Base-by-base conservation (phyloP, 495 filamentous ascomycete genomes). In the Aspergillus sclerotiicarbonarius region DNA sequence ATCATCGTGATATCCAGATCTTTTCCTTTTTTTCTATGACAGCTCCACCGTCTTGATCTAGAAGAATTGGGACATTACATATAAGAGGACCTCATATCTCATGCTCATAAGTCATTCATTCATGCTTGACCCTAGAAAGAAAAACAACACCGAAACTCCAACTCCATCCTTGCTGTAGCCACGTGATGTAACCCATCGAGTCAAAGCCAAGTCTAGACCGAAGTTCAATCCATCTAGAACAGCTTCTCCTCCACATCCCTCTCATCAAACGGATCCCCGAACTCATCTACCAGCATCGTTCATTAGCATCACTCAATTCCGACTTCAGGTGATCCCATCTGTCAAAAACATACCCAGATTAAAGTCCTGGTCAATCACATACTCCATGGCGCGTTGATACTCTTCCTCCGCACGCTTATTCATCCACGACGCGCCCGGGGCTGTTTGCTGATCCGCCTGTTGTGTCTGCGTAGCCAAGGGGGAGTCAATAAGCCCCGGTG, bases 361-460 rank as follows among this genome's bases (percentile, higher is more conserved):
- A 43, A 81, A 82, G 37, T 78, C 72, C 59, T 69, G 71, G 58
- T 83, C 77, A 21, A 81, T 57, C 33, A 83, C 67, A 62, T 66
- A 68, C 53, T 76, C 78, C 76, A 72, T 67, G 21, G 76, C 78
- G 33, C 76, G 67, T 44, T 79, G 70, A 54, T 80, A 84, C 45
- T 91, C 89, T 18, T 90, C 86, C 60, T 80, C 75, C 0, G 82
- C 78, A 53, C 80, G 81, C 62, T 80, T 80, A 53, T 76, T 85
- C 63, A 79, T 80, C 87, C 86, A 88, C 46, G 74, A 71, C 20
- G 71, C 76, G 8, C 81, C 75, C 13, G 77, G 76, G 3, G 46
- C 21, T 1, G 47, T 6, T 15, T 50, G 45, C 51, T 55, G 52
- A 32, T 54, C 57, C 21, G 33, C 46, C 39, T 57, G 61, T 46